Conservation (phyloP, 768 basidiomycete species). For the Suillus fuscotomentosus region DNA sequence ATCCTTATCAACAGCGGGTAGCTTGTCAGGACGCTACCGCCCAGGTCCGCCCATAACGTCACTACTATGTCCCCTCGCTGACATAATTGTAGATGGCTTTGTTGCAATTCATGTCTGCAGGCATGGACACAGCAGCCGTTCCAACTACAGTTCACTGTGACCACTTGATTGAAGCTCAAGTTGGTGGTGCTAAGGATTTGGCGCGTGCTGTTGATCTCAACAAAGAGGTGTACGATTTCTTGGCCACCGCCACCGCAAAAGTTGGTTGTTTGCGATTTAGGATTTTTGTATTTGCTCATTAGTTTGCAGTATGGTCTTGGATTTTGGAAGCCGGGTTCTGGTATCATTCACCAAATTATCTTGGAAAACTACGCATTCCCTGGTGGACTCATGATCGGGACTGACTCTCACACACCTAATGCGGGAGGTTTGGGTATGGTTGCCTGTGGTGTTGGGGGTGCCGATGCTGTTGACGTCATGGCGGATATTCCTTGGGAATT, state of each 20-base stretch:
- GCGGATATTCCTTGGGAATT: slow-evolving; percentile 98
- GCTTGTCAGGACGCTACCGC: slow-evolving; percentile 92
- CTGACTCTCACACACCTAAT: slow-evolving; percentile 98
- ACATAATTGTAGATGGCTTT: slow-evolving; percentile 84
- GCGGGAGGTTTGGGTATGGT: slow-evolving; percentile 99
- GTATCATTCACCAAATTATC: slow-evolving; percentile 99
- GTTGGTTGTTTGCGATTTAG: slow-evolving; percentile 34
- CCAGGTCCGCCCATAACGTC: slow-evolving; percentile 48
- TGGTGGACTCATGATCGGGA: slow-evolving; percentile 99
- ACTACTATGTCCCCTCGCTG: slow-evolving; percentile 13
- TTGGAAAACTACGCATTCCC: slow-evolving; percentile 99
- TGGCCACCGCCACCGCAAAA: slow-evolving; percentile 95
- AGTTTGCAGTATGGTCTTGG: slow-evolving; percentile 85
- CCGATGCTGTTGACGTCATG: slow-evolving; percentile 99
- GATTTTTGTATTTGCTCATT: not conserved
- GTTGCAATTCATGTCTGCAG: slow-evolving; percentile 99
- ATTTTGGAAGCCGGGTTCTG: slow-evolving; percentile 99
- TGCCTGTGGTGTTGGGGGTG: slow-evolving; percentile 99
- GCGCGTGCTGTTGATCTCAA: slow-evolving; percentile 89
- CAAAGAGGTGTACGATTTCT: slow-evolving; percentile 99
- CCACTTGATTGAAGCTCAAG: slow-evolving; percentile 96
- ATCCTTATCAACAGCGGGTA: slow-evolving; percentile 55
- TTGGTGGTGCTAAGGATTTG: slow-evolving; percentile 92
- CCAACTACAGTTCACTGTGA: slow-evolving; percentile 99
- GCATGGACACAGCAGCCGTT: slow-evolving; percentile 96